phyloP scores from a whole-genome alignment of 495 filamentous ascomycete species.

The Penicillium atrosanguineum region DNA sequence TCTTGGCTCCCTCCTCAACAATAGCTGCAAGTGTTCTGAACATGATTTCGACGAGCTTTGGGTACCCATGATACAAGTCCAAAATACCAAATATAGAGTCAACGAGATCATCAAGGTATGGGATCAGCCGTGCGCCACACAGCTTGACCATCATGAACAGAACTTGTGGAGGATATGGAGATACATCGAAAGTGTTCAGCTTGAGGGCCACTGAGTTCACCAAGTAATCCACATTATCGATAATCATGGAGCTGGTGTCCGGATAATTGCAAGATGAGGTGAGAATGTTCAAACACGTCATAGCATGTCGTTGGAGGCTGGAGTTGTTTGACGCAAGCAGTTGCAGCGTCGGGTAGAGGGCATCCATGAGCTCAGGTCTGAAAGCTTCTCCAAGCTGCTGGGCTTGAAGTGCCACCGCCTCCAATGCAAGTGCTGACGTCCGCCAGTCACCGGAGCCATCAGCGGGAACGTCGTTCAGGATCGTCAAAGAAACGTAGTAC shows the following conservation, averaged over 20 bases:
- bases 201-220: constrained; percentile 88
- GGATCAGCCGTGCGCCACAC: constrained; percentile 75
- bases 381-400: constrained; percentile 66
- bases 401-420: constrained; percentile 70
- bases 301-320: constrained; percentile 74
- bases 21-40: constrained; percentile 79
- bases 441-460: constrained; percentile 64
- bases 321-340: constrained; percentile 72
- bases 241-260: constrained; percentile 72
- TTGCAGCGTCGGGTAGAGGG: constrained; percentile 84
- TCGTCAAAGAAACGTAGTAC: constrained; percentile 69
- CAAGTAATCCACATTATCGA: constrained; percentile 95
- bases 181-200: constrained; percentile 87
- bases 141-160: constrained; percentile 92
- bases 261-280: constrained; percentile 72
- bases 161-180: constrained; percentile 85
- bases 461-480: constrained; percentile 52
- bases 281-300: constrained; percentile 77
- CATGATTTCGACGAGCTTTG: constrained; percentile 76
- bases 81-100: constrained; percentile 86
- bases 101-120: constrained; percentile 88
- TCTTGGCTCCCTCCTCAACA: constrained; percentile 74
- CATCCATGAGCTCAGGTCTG: constrained; percentile 82
- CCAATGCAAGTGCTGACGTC: constrained; percentile 66
- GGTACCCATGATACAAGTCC: constrained; percentile 92